Percentiles rank a stretch among this genome's conserved stretches.
phyloP scores from a whole-genome alignment of 306 rosid genomes.

The Castanospermum australe region DNA sequence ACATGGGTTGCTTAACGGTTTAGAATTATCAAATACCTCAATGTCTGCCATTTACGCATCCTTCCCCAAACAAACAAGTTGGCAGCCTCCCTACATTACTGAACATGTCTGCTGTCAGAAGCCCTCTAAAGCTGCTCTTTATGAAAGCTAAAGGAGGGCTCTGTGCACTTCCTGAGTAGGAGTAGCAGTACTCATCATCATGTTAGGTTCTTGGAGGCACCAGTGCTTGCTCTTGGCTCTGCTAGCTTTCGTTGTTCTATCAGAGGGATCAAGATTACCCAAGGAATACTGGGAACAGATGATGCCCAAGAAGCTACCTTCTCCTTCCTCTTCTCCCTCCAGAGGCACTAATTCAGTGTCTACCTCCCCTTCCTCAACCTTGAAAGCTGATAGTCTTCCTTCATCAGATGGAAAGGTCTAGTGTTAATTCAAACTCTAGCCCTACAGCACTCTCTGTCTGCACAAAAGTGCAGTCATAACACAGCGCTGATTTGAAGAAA shows the following conservation, averaged over 20 bases:
- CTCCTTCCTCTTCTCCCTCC: slow-evolving; percentile 89
- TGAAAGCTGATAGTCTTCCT: slow-evolving; percentile 32
- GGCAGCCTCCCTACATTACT: slow-evolving; percentile 71
- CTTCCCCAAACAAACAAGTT: slow-evolving; percentile 68
- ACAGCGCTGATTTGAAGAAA: slow-evolving; percentile 25
- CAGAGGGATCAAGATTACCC: slow-evolving; percentile 72
- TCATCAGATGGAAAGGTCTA: slow-evolving; percentile 68
- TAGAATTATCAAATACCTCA: slow-evolving; percentile 48
- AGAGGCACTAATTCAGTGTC: slow-evolving; percentile 65
- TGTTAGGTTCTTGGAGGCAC: slow-evolving; percentile 59
- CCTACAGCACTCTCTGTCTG: not conserved
- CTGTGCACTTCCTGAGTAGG: not conserved
- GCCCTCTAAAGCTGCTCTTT: slow-evolving; percentile 52
- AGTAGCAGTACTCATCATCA: slow-evolving; percentile 10
- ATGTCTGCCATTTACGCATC: slow-evolving; percentile 81
- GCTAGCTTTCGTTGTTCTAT: slow-evolving; percentile 45
- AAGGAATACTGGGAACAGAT: slow-evolving; percentile 65
- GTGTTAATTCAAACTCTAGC: not conserved
- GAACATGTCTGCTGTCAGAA: slow-evolving; percentile 62
- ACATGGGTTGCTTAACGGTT: slow-evolving; percentile 48
- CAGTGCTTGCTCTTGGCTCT: slow-evolving; percentile 56
- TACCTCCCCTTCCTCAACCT: slow-evolving; percentile 40
- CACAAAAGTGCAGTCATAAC: slow-evolving; percentile 25
- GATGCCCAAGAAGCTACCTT: slow-evolving; percentile 90
- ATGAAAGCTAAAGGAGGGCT: slow-evolving; percentile 25